phyloP scores from a whole-genome alignment of 1,284 basidiomycete genomes.

The Golubevia pallescens region DNA sequence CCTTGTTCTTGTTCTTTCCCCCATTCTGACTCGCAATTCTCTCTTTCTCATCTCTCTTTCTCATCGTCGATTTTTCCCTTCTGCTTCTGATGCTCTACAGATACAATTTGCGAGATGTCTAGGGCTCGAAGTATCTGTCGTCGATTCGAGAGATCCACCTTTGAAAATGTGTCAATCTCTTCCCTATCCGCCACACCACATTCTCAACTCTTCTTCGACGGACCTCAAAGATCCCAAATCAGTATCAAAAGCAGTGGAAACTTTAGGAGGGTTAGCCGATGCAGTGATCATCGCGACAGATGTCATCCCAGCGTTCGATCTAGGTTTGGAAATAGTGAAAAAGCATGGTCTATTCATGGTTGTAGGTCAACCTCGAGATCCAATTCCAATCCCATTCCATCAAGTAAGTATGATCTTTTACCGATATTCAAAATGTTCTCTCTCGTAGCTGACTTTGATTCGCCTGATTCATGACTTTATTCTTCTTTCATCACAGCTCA shows the following conservation, averaged over 20 bases:
- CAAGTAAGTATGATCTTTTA: slow-evolving; percentile 1
- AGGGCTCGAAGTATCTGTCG: slow-evolving; percentile 3
- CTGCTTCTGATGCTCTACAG: no score
- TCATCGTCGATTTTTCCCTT: no score
- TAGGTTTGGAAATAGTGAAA: slow-evolving; percentile 10
- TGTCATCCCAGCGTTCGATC: slow-evolving; percentile 15
- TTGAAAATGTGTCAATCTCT: slow-evolving; percentile 12
- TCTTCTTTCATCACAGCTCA: slow-evolving; percentile 8
- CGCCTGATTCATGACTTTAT: background rate
- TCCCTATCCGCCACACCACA: slow-evolving; percentile 3
- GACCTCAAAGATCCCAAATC: slow-evolving; percentile 5
- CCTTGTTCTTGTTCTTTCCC: no score
- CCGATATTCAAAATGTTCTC: background rate
- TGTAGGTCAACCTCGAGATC: slow-evolving; percentile 14
- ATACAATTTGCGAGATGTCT: slow-evolving; percentile 10
- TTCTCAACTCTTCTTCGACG: slow-evolving; percentile 8
- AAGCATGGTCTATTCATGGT: slow-evolving; percentile 18
- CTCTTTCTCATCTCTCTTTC: no score
- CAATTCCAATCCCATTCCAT: slow-evolving; percentile 10
- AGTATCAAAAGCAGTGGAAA: slow-evolving; percentile 6
- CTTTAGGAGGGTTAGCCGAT: slow-evolving; percentile 8
- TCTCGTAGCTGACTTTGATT: background rate
- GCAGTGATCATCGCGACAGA: slow-evolving; percentile 17
- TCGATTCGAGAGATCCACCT: slow-evolving; percentile 15
- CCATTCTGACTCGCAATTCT: no score